Base-by-base conservation (phyloP, 371 early-diverging fungal species). In the Dichotomocladium elegans region DNA sequence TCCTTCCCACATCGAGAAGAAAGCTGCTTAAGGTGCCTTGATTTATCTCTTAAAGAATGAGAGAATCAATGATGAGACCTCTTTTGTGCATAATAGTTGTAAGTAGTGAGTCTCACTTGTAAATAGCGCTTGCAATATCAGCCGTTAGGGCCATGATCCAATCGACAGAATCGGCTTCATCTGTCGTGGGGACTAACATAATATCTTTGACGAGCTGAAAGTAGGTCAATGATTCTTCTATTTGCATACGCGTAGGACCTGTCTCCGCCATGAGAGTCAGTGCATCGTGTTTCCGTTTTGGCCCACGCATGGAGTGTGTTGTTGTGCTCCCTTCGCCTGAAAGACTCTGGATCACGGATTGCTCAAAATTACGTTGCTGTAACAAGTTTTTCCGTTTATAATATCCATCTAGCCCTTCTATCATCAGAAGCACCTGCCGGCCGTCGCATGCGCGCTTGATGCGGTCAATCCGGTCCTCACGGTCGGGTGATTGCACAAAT, bases 371-470 rank as follows among this genome's bases (percentile, higher is more conserved):
- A 3, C 70, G 61, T 25, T 70, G 68, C 31, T 61, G 33, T 24
- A 47, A n/a, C 17, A 51, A 33, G 15, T 28, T 69, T 45, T 60
- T 69, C 57, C 60, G 61, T 41, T 73, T 74, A 47, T 74, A 73
- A 56, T 83, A 84, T 0, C 47, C 53, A 17, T 80, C 71, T 22
- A 83, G 27, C 0, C 82, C 83, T 62, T 85, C 85, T 15, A 83
- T 49, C 41, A 88, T 48, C 3, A 80, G 19, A 21, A 86, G 51
- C 1, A 78, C 42, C 35, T 72, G 72, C 8, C 29, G 24, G 27
- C 14, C 29, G 3, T 19, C 19, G 47, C 50, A 58, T 3, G 21
- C 15, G 4, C 7, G 2, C 43, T 68, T 51, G 3, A 77, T 42
- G 11, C 30, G 14, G 7, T 63, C 61, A 1, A 74, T 60, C 29